phyloP scores from a whole-genome alignment of 2,329 filamentous ascomycete species.

The Calonectria hongkongensis region DNA sequence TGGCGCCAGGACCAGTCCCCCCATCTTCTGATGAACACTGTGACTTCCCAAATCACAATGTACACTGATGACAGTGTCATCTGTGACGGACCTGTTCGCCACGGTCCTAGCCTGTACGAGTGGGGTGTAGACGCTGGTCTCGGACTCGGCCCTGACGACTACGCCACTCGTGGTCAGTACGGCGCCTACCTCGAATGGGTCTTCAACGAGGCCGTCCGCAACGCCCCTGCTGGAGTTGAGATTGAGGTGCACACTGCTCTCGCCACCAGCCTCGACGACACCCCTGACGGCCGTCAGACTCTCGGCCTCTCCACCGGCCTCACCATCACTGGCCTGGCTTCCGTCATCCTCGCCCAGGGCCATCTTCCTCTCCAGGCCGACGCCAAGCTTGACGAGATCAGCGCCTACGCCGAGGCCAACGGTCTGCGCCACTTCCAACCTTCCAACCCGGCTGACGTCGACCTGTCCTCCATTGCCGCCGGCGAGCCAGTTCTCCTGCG shows the following conservation, averaged over 20 bases:
- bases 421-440: constrained; percentile 23
- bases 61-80: constrained; percentile 15
- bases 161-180: constrained; percentile 15
- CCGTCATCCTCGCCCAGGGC: constrained; percentile 11
- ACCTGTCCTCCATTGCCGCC: constrained; percentile 1
- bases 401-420: constrained; percentile 1
- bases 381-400: not conserved
- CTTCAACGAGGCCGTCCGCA: constrained; percentile 7
- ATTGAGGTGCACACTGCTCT: constrained; percentile 5
- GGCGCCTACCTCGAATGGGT: constrained; percentile 20
- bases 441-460: constrained; percentile 7
- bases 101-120: not conserved
- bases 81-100: constrained; percentile 7
- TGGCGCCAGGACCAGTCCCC: constrained; percentile 20
- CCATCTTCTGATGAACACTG: constrained; percentile 14
- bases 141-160: constrained; percentile 14
- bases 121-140: constrained; percentile 12
- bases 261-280: constrained; percentile 13
- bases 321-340: constrained; percentile 12
- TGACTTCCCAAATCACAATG: constrained; percentile 22
- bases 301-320: constrained; percentile 14
- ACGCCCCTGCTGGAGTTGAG: not conserved
- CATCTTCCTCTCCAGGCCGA: constrained; percentile 8
- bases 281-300: constrained; percentile 10
- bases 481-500: constrained; percentile 8